Percentiles rank a stretch among this genome's conserved stretches.
phyloP scores from a whole-genome alignment of 2,329 filamentous ascomycete genomes.

The Cladosporium sp. region DNA sequence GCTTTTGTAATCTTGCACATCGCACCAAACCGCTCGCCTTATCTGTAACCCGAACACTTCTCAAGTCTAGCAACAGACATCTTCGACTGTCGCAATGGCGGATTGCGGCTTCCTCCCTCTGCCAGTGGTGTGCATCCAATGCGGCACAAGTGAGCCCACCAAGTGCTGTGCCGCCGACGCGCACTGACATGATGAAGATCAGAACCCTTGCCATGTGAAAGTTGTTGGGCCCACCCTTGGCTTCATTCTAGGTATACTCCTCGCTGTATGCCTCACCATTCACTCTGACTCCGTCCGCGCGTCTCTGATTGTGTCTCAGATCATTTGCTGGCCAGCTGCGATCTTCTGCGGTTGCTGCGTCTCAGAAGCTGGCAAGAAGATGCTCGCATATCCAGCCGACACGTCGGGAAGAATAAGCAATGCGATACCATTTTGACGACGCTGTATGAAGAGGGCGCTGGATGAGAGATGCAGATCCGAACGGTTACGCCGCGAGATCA shows the following conservation, averaged over 20 bases:
- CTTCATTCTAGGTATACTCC: slow-evolving; percentile 28
- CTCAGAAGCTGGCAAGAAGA: slow-evolving; percentile 31
- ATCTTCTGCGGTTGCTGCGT: slow-evolving; percentile 33
- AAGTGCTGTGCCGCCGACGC: no score
- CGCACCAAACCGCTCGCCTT: no score
- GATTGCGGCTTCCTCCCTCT: slow-evolving; percentile 25
- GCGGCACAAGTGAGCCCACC: slow-evolving; percentile 22
- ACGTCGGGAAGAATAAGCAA: slow-evolving; percentile 25
- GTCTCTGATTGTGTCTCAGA: background rate
- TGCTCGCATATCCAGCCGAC: slow-evolving; percentile 30
- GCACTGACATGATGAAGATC: slow-evolving; percentile 18
- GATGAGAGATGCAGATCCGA: no score
- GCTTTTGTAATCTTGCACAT: no score
- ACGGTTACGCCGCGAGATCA: no score
- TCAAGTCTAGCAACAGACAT: background rate
- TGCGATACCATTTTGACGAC: slow-evolving; percentile 29
- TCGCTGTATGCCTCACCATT: slow-evolving; percentile 21
- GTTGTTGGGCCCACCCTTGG: slow-evolving; percentile 34
- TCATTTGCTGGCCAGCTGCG: slow-evolving; percentile 34
- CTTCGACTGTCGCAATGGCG: slow-evolving; percentile 4
- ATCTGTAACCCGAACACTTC: no score
- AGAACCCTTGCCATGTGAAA: slow-evolving; percentile 35
- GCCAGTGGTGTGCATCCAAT: slow-evolving; percentile 32
- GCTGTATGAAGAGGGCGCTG: no score
- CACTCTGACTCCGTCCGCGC: background rate